Evolutionary conservation across 1,284 basidiomycete genomes (phyloP).

Genomic region (Fereydounia khargensis): DNA sequence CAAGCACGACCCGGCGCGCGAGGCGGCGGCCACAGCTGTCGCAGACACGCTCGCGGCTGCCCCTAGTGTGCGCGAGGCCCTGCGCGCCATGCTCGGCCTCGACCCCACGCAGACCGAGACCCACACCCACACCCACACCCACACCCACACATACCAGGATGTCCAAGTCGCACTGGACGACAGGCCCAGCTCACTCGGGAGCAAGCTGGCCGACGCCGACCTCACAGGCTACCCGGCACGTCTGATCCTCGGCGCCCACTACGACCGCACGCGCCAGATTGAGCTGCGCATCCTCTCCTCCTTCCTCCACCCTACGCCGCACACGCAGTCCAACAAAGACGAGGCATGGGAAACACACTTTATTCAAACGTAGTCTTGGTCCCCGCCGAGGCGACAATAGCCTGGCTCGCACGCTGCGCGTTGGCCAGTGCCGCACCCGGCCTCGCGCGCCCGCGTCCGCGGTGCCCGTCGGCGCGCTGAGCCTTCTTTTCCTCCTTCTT

Average conservation of each 20-base stretch:
- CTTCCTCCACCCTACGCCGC: too few species aligned
- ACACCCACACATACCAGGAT: too few species aligned
- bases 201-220: conserved; percentile 55
- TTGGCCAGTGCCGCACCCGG: conserved; percentile 87
- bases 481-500: not conserved
- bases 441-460: conserved; percentile 60
- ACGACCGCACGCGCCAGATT: conserved; percentile 25
- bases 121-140: too few species aligned
- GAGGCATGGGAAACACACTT: too few species aligned
- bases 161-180: conserved; percentile 56
- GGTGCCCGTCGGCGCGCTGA: not conserved
- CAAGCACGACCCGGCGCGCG: not conserved
- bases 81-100: not conserved
- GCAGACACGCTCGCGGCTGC: not conserved
- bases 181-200: conserved; percentile 39
- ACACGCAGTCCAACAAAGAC: too few species aligned
- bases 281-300: conserved; percentile 25
- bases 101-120: not conserved
- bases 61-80: not conserved
- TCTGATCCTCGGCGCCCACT: conserved; percentile 49
- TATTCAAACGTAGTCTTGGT: conserved; percentile 73
- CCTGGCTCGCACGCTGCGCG: conserved; percentile 79
- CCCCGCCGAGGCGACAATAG: conserved; percentile 76
- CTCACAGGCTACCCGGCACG: conserved; percentile 50
- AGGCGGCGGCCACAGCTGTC: not conserved